Base-by-base conservation (phyloP, 2,329 filamentous ascomycete species). In the Nigrospora sphaerica region DNA sequence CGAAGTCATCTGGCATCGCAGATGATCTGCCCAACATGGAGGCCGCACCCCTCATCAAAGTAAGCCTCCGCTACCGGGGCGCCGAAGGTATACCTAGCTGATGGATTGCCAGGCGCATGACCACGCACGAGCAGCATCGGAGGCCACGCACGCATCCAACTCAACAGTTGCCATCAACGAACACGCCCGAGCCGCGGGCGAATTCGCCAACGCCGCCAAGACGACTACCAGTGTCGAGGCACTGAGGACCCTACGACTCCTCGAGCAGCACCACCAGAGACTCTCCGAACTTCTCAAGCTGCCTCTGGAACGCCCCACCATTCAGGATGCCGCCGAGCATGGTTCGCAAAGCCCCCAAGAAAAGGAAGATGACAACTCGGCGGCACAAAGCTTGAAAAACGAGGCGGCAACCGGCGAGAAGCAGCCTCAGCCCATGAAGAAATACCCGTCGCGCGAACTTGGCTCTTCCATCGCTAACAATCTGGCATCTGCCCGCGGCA, bases 381-480 rank as follows among this genome's bases (percentile, higher is more conserved):
- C 52, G 48, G 18, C 10, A 31, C 50, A 32, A 35, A 50, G 57
- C 7, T 34, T 55, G 2, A 57, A 57, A 38, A 48, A 54, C n/a
- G 56, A 58, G 12, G 28, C 36, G 14, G 36, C 10, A 3, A 10
- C 36, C 16, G 38, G 54, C 5, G 53, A 63, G 42, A 56, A 59
- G 49, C 50, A 55, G 33, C 46, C 54, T 32, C 62, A 61, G 46
- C 58, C 59, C 11, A 55, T 62, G 45, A 72, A 71, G 12, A 70
- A 72, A 32, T 73, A 75, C 70, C 61, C 80, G 63, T 73, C 80
- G 23, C 81, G 88, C 47, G 85, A 91, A 48, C 71, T 85, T 48
- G 81, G 84, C 3, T 88, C 88, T 1, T 95, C 89, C 1, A 95
- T 95, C 50, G 89, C 88, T 23, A 95, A 81, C 66, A 95, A 95